Evolutionary conservation across 1,139 yeast genomes (phyloP).

Genomic region (Kodamaea ohmeri): DNA sequence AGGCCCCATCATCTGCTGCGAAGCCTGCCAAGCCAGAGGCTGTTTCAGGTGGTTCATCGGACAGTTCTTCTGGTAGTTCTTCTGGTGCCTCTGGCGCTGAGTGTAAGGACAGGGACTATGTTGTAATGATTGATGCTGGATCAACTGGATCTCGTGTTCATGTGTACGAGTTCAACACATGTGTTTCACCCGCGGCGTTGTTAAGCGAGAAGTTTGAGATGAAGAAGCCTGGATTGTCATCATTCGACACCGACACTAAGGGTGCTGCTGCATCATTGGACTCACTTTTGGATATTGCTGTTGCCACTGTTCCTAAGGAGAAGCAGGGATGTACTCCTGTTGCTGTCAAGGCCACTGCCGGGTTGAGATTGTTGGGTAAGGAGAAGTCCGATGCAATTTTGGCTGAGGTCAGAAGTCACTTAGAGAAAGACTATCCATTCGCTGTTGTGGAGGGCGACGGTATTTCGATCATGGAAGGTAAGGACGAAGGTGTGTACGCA

Average conservation of each 20-base stretch:
- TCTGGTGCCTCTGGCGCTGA: conserved; percentile 10
- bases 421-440: conserved; percentile 81
- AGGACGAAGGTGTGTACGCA: conserved; percentile 97
- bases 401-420: conserved; percentile 68
- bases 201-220: conserved; percentile 78
- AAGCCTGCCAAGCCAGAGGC: not conserved
- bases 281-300: conserved; percentile 70
- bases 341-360: conserved; percentile 98
- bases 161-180: conserved; percentile 84
- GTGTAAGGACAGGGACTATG: conserved; percentile 44
- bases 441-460: conserved; percentile 80
- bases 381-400: conserved; percentile 69
- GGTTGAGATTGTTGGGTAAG: conserved; percentile 81
- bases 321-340: conserved; percentile 82
- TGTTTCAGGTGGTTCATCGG: conserved; percentile 4
- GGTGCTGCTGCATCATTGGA: conserved; percentile 91
- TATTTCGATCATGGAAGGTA: conserved; percentile 89
- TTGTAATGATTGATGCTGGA: conserved; percentile 95
- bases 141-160: conserved; percentile 96
- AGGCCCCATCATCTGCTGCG: conserved; percentile 6
- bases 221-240: conserved; percentile 90
- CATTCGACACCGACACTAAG: conserved; percentile 71
- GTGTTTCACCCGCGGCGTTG: conserved; percentile 76
- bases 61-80: conserved; percentile 4
- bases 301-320: conserved; percentile 69